Percentiles rank a stretch among this genome's conserved stretches.
phyloP scores from a whole-genome alignment of 768 basidiomycete genomes.

The Naganishia onofrii region DNA sequence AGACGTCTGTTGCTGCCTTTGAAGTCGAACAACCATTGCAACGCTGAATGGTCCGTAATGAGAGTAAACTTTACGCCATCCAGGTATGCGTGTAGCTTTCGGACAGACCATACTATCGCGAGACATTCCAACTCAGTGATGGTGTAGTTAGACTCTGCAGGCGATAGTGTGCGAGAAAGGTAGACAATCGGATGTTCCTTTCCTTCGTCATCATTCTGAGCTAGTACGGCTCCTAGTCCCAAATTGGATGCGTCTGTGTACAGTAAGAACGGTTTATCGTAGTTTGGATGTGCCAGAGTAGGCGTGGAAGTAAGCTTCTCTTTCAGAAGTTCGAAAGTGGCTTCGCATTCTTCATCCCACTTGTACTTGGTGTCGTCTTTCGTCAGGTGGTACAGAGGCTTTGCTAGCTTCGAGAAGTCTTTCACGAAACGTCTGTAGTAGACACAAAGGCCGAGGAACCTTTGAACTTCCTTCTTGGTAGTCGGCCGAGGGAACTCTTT shows the following conservation, averaged over 20 bases:
- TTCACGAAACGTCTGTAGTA: slow-evolving; percentile 41
- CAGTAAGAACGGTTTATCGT: not conserved
- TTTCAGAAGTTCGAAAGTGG: too few species aligned
- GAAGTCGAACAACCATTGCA: slow-evolving; percentile 21
- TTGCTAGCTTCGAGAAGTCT: slow-evolving; percentile 32
- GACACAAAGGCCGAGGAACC: not conserved
- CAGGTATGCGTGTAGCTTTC: slow-evolving; percentile 19
- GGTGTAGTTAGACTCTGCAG: slow-evolving; percentile 26
- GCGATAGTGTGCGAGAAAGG: slow-evolving; percentile 19
- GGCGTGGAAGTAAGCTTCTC: too few species aligned
- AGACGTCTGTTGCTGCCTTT: slow-evolving; percentile 22
- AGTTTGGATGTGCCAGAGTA: too few species aligned
- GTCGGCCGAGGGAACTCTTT: not conserved
- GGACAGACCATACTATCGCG: slow-evolving; percentile 30
- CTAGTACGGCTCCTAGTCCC: slow-evolving; percentile 28
- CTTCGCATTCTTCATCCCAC: slow-evolving; percentile 3
- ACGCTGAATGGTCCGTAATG: slow-evolving; percentile 17
- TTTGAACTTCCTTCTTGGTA: too few species aligned
- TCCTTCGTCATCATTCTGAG: slow-evolving; percentile 19
- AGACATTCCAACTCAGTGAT: slow-evolving; percentile 33
- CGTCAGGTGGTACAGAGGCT: slow-evolving; percentile 28
- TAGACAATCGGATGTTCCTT: slow-evolving; percentile 10
- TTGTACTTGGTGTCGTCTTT: slow-evolving; percentile 25
- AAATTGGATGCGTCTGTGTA: not conserved
- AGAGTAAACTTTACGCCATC: not conserved